Evolutionary conservation across 805 yeast genomes (phyloP).

Genomic region (Metschnikowia anglica): DNA sequence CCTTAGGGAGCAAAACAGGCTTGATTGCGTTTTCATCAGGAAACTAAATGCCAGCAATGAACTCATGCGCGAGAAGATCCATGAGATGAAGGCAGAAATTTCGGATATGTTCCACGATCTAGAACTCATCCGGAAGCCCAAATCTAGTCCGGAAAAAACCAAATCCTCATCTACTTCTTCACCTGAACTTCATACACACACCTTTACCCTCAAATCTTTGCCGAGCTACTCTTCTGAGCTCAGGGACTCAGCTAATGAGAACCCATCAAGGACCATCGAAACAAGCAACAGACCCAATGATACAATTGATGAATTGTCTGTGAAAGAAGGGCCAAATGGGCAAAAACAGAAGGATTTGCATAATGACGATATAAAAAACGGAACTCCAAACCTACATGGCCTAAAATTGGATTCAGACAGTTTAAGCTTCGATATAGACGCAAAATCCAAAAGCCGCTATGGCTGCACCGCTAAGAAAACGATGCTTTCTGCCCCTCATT

Average conservation of each 20-base stretch:
- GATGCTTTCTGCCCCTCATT: too few species aligned
- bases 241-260: too few species aligned
- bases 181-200: not conserved
- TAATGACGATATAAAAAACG: not conserved
- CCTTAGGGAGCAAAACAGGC: slow-evolving; percentile 15
- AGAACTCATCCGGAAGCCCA: slow-evolving; percentile 10
- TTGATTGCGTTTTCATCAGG: slow-evolving; percentile 17
- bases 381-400: not conserved
- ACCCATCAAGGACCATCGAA: too few species aligned
- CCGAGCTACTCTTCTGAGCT: not conserved
- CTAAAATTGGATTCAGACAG: not conserved
- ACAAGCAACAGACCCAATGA: too few species aligned
- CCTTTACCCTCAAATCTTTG: not conserved
- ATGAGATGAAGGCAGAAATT: slow-evolving; percentile 18
- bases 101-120: slow-evolving; percentile 9
- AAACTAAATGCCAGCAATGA: slow-evolving; percentile 17
- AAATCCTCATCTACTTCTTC: not conserved
- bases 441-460: not conserved
- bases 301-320: too few species aligned
- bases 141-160: not conserved
- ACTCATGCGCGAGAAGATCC: slow-evolving; percentile 16
- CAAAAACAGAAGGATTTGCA: not conserved
- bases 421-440: not conserved
- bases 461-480: not conserved
- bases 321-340: too few species aligned